These are phyloP conservation scores for Globisporangium radiosum DNA, from an alignment of 352 stramenopile species.

Conservation along the genomic window DNA sequence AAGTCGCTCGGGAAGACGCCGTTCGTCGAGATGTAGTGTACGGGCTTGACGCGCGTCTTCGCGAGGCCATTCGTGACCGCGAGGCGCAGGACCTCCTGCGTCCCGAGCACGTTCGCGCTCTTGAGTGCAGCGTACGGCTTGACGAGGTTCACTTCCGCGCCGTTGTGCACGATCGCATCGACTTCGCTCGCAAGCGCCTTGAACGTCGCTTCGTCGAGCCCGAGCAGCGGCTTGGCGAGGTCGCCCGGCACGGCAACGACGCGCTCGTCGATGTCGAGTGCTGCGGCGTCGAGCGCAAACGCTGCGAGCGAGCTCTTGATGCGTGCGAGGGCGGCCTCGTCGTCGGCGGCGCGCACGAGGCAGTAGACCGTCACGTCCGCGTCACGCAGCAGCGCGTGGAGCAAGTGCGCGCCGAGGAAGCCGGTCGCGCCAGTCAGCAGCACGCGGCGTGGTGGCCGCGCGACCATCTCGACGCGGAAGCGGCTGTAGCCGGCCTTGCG, in stretches of 20 bases:
- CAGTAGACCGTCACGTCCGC: conserved; percentile 76
- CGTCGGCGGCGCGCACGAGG: conserved; percentile 60
- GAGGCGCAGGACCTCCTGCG: conserved; percentile 85
- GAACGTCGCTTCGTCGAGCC: conserved; percentile 74
- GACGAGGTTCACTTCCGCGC: conserved; percentile 90
- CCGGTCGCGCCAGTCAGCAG: conserved; percentile 90
- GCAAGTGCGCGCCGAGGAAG: conserved; percentile 84
- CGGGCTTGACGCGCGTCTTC: conserved; percentile 73
- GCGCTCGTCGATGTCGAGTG: conserved; percentile 59
- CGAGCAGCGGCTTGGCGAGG: conserved; percentile 75
- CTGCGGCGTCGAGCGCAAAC: conserved; percentile 44
- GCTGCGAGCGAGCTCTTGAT: conserved; percentile 50
- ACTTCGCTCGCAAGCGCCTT: conserved; percentile 84
- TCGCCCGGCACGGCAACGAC: conserved; percentile 68
- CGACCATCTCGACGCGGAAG: conserved; percentile 73
- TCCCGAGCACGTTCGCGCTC: conserved; percentile 86
- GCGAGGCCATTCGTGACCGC: conserved; percentile 70
- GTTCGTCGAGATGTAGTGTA: conserved; percentile 91
- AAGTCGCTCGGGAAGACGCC: conserved; percentile 77
- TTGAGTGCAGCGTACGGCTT: conserved; percentile 86
- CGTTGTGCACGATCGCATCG: conserved; percentile 90
- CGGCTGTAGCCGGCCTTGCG: conserved; percentile 72
- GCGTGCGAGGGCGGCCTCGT: conserved; percentile 41
- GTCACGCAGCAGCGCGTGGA: conserved; percentile 73
- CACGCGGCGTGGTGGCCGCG: conserved; percentile 61